phyloP scores from a whole-genome alignment of 2,329 filamentous ascomycete genomes.

The Pseudomassariella vexata region DNA sequence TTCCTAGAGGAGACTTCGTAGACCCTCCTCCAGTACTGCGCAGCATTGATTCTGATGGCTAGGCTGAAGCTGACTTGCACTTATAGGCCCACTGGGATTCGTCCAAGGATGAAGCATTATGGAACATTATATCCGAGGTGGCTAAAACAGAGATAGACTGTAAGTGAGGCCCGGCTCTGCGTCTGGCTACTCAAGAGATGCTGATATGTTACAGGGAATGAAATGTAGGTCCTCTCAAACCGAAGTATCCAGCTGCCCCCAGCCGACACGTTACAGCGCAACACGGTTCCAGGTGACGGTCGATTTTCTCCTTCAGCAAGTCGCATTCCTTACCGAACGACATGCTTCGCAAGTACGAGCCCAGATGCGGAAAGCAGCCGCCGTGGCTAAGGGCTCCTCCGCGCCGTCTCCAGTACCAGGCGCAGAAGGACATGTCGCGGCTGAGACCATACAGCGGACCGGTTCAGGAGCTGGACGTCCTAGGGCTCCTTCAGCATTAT shows the following conservation, averaged over 20 bases:
- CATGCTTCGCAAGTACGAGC: slow-evolving; percentile 86
- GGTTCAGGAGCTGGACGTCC: slow-evolving; percentile 39
- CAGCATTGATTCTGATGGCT: slow-evolving; percentile 8
- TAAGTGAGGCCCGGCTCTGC: slow-evolving; percentile 43
- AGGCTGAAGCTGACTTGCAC: slow-evolving; percentile 5
- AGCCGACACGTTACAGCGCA: slow-evolving; percentile 47
- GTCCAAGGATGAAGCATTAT: slow-evolving; percentile 79
- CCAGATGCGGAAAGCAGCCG: slow-evolving; percentile 74
- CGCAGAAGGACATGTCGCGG: slow-evolving; percentile 33
- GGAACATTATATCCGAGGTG: slow-evolving; percentile 81
- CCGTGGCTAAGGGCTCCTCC: slow-evolving; percentile 48
- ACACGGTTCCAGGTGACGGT: slow-evolving; percentile 77
- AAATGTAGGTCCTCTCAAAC: slow-evolving; percentile 52
- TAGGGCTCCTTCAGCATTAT: slow-evolving; percentile 47
- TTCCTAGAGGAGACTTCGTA: slow-evolving; percentile 78
- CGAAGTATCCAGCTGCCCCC: slow-evolving; percentile 6
- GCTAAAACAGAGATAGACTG: slow-evolving; percentile 84
- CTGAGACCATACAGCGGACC: slow-evolving; percentile 45
- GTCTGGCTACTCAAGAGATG: slow-evolving; percentile 7
- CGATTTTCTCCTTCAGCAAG: slow-evolving; percentile 86
- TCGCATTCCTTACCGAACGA: slow-evolving; percentile 86
- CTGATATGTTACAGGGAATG: slow-evolving; percentile 59
- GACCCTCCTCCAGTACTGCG: slow-evolving; percentile 72
- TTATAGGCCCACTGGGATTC: slow-evolving; percentile 79
- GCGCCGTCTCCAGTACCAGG: slow-evolving; percentile 53